Base-by-base conservation (phyloP, 1,284 basidiomycete genomes). In the Abortiporus biennis region DNA sequence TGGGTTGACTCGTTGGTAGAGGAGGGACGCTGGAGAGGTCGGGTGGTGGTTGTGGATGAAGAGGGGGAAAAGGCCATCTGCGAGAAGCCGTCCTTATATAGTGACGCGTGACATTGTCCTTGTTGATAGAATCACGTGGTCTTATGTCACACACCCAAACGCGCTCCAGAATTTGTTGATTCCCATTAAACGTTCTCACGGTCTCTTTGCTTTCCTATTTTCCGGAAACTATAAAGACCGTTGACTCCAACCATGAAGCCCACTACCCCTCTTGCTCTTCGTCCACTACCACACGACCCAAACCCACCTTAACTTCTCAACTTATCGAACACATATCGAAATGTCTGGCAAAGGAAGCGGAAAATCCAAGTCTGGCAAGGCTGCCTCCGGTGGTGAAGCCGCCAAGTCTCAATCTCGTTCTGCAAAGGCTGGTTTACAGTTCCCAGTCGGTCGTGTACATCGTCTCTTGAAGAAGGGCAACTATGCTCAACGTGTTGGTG, bases 391-490 rank as follows among this genome's bases (percentile, higher is more conserved):
- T 48, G 72, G 61, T 8, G 42, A 37, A 6, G 19, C 48, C 15
- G 57, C 63, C 48, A 82, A 80, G 57, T 67, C 74, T 6, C 69
- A 78, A 54, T 89, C 89, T 34, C 84, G 90, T 51, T 92, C 90
- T 36, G 75, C 83, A 51, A 88, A 85, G 67, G 87, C 87, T 52
- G 83, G 88, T 50, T 78, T 92, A 45, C 88, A 90, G 58, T 80
- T 86, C 72, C 85, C 84, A 25, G 83, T 86, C 58, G 81, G 84
- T 64, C 82, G 83, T 74, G 78, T 87, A 63, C 82, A 86, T 63
- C 79, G 83, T 67, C 70, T 80, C 54, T 63, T 87, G 47, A 81
- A 83, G 69, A 74, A 72, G 58, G 79, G 80, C 47, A 80, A 80
- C 67, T 80, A 82, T 54, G 74, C 77, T 42, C 69, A 71, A 57